These are phyloP conservation scores for Sugiyamaella mastotermitis DNA, from an alignment of 805 yeast genomes.

Conservation along the genomic window DNA sequence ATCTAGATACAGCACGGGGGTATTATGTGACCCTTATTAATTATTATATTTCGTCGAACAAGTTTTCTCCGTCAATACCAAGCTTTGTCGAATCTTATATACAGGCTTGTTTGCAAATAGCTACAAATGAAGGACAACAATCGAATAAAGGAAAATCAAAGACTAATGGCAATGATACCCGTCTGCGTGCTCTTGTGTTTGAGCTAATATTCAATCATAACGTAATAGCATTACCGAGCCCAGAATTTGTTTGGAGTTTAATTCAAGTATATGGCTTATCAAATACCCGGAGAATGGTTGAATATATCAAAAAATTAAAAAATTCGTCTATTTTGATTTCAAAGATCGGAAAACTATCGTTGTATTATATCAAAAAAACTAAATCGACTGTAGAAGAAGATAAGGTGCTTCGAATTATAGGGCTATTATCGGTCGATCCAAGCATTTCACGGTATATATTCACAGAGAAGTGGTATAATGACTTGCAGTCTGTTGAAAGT, in stretches of 20 bases:
- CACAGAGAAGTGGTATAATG: constrained; percentile 14
- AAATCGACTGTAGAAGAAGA: not conserved
- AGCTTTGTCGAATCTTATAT: too few species aligned
- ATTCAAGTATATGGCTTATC: constrained; percentile 20
- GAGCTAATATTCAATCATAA: too few species aligned
- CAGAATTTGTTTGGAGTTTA: constrained; percentile 25
- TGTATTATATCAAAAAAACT: constrained; percentile 4
- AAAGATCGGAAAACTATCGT: constrained; percentile 7
- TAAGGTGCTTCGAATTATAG: constrained; percentile 2
- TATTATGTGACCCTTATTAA: too few species aligned
- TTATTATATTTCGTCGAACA: too few species aligned
- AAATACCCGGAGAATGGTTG: constrained; percentile 11
- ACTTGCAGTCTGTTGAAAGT: constrained; percentile 8
- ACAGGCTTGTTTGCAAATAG: too few species aligned
- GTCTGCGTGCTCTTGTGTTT: too few species aligned
- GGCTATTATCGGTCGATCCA: constrained; percentile 9
- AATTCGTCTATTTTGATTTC: not conserved
- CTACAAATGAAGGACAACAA: too few species aligned
- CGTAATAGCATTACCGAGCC: constrained; percentile 11
- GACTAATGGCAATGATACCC: too few species aligned
- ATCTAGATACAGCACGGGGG: too few species aligned
- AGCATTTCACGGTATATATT: constrained; percentile 3
- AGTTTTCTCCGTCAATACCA: too few species aligned
- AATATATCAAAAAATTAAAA: constrained; percentile 4
- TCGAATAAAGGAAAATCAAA: too few species aligned